Evolutionary conservation across 176 grass and related monocot species (phyloP).

Genomic region (Eremochloa ophiuroides): DNA sequence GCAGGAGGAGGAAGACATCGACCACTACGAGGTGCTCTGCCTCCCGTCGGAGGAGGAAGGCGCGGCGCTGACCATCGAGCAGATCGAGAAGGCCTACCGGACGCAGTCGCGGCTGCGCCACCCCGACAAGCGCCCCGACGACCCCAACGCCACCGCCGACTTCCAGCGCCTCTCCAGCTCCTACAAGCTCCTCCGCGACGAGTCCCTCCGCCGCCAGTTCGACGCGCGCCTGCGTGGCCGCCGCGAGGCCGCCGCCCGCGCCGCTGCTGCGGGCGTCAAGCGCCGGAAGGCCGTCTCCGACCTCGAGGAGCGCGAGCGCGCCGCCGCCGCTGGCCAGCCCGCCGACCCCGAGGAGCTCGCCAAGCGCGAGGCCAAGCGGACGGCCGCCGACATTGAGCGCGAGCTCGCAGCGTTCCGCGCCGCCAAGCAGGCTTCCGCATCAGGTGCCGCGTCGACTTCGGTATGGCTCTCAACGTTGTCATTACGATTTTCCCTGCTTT

Average conservation of each 20-base stretch:
- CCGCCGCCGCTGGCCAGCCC: constrained; percentile 15
- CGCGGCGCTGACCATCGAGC: constrained; percentile 43
- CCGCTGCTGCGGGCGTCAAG: constrained; percentile 40
- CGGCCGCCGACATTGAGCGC: constrained; percentile 41
- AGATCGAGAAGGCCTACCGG: constrained; percentile 74
- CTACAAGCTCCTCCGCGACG: constrained; percentile 67
- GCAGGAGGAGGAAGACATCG: constrained; percentile 40
- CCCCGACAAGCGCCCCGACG: constrained; percentile 74
- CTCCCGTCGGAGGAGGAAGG: constrained; percentile 71
- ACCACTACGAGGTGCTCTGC: constrained; percentile 74
- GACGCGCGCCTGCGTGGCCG: constrained; percentile 58
- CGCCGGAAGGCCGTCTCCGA: constrained; percentile 63
- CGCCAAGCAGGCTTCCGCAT: background rate
- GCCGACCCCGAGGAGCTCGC: constrained; percentile 29
- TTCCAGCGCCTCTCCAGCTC: constrained; percentile 71
- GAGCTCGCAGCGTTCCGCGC: constrained; percentile 42
- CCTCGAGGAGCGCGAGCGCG: constrained; percentile 81
- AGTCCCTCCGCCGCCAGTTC: constrained; percentile 61
- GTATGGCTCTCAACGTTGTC: constrained; percentile 20
- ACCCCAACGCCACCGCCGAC: constrained; percentile 79
- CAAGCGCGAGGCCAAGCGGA: constrained; percentile 39
- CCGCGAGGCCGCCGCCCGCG: constrained; percentile 46
- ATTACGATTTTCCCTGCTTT: background rate
- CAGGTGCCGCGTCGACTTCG: constrained; percentile 26
- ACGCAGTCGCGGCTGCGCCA: constrained; percentile 62